These are phyloP conservation scores for Elasticomyces elasticus DNA, from an alignment of 495 filamentous ascomycete species.

Conservation along the genomic window DNA sequence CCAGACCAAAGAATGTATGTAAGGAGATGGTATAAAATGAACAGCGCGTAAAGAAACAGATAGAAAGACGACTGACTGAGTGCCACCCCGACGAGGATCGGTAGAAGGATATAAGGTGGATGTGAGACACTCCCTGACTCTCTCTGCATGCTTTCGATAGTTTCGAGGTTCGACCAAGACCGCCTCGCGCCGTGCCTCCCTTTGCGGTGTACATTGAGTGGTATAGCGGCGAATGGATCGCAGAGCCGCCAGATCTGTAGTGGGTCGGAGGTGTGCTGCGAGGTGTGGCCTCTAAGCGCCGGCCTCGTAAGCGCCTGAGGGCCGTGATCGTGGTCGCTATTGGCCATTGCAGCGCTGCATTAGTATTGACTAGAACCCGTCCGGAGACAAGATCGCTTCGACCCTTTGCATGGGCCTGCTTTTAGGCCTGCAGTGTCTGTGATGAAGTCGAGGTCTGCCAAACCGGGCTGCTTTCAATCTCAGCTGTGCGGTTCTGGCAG, in stretches of 20 bases:
- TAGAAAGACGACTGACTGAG: not conserved
- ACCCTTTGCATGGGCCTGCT: too few relatives aligned
- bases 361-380: too few relatives aligned
- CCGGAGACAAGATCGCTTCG: too few relatives aligned
- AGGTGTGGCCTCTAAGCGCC: constrained; percentile 3
- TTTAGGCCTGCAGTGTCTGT: too few relatives aligned
- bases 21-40: not conserved
- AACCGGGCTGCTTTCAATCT: too few relatives aligned
- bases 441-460: too few relatives aligned
- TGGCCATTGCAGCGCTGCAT: too few relatives aligned
- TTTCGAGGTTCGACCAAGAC: not conserved
- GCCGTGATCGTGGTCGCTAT: not conserved
- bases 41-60: not conserved
- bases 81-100: not conserved
- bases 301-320: constrained; percentile 9
- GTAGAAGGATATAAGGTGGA: not conserved
- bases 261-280: not conserved
- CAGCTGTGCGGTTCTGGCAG: too few relatives aligned
- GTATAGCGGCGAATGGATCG: not conserved
- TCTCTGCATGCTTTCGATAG: constrained; percentile 15
- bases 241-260: not conserved
- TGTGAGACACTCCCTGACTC: constrained; percentile 1
- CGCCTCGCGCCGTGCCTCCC: constrained; percentile 8
- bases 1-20: constrained; percentile 8
- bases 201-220: not conserved